Evolutionary conservation across 495 filamentous ascomycete genomes (phyloP).

Genomic region (Viridothelium virens): DNA sequence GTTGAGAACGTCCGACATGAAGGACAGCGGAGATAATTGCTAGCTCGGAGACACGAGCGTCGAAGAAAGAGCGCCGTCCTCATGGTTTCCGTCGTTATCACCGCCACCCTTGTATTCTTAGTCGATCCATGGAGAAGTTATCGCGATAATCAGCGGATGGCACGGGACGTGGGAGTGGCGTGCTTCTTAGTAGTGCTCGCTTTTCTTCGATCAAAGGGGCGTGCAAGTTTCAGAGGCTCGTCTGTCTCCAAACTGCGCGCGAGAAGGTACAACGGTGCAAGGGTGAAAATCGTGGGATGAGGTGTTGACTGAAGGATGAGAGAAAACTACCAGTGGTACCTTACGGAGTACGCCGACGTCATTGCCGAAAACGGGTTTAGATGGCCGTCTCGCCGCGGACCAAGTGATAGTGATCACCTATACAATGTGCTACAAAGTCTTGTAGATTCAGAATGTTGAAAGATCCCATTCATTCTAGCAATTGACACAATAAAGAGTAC

Average conservation of each 20-base stretch:
- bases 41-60: conserved; percentile 21
- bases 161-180: neutral
- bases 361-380: too few relatives aligned
- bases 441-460: neutral
- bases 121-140: neutral
- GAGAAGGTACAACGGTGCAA: too few relatives aligned
- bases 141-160: neutral
- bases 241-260: too few relatives aligned
- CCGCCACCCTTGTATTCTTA: neutral
- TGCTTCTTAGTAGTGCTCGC: neutral
- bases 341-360: too few relatives aligned
- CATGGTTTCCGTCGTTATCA: conserved; percentile 13
- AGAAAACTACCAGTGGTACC: too few relatives aligned
- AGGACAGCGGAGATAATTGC: conserved; percentile 6
- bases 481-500: neutral
- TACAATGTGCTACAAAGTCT: neutral
- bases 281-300: too few relatives aligned
- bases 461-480: neutral
- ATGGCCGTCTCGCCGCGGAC: too few relatives aligned
- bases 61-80: conserved; percentile 18
- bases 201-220: neutral
- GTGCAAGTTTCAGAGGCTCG: too few relatives aligned
- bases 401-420: too few relatives aligned
- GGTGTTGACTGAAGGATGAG: too few relatives aligned
- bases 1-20: neutral